Base-by-base conservation (phyloP, 1,284 basidiomycete genomes). In the Neonothopanus nambi region DNA sequence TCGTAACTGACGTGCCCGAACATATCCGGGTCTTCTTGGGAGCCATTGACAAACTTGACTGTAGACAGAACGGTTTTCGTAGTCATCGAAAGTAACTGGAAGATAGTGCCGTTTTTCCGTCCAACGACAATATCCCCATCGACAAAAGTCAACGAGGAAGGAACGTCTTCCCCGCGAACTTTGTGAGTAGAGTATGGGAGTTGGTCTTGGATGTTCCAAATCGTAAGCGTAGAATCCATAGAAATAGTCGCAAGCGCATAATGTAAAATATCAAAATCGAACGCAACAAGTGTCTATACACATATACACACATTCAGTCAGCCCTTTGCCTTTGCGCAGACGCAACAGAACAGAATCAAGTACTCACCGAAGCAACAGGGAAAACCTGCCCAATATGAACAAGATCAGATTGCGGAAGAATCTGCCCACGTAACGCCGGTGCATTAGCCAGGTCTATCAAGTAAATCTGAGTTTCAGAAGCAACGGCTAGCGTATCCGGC, bases 1-100 rank as follows among this genome's bases (percentile, higher is more conserved):
- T 92, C 89, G 64, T 92, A 91, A 64, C 82, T 86, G 59, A 86
- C 81, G 63, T 92, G 90, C 13, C 89, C 88, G 66, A 91, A 92
- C 89, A 92, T 91, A 6, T 89, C 87, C 12, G 74, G 74, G 59
- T 91, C 89, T 26, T 91, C 78, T 57, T 78, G 76, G 48, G 67
- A 69, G 21, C 82, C 82, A 58, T 85, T 88, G 62, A 87, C 72
- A 64, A 92, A 92, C 64, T 82, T 88, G 68, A 91, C 75, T 2
- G 86, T 90, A n/a, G 89, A 88, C 18, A 90, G 73, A 2, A 91
- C 79, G 41, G 76, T 76, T 65, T 85, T 87, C 55, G 82, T 82
- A 55, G 87, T 83, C 46, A 81, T 76, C 5, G 85, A 83, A 39
- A 91, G 75, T 15, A 92, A 74, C 67, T 91, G 88, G 76, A 90